These are phyloP conservation scores for Leptographium radiaticola DNA, from an alignment of 2,329 filamentous ascomycete genomes.

Conservation along the genomic window DNA sequence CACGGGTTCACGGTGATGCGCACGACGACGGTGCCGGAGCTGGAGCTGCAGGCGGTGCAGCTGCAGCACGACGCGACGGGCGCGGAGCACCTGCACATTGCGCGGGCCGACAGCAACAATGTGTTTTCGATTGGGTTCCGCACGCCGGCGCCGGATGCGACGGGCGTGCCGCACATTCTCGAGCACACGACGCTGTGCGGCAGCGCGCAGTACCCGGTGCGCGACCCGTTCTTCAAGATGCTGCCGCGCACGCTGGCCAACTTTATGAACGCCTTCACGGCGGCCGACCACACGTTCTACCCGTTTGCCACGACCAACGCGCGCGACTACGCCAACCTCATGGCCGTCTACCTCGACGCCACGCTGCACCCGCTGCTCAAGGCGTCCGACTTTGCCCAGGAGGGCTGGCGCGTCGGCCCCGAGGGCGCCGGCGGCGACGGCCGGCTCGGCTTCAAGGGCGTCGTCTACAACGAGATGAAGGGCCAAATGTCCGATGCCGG, in stretches of 20 bases:
- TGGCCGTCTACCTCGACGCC: constrained; percentile 93
- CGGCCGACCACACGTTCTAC: constrained; percentile 91
- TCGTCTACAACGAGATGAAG: constrained; percentile 99
- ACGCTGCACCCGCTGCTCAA: constrained; percentile 85
- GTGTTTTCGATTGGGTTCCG: constrained; percentile 99
- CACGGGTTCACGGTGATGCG: constrained; percentile 88
- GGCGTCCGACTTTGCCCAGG: constrained; percentile 83
- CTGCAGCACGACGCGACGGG: constrained; percentile 91
- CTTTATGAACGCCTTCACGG: constrained; percentile 99
- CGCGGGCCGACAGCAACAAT: constrained; percentile 94
- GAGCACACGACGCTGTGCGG: constrained; percentile 96
- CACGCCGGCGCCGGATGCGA: constrained; percentile 94
- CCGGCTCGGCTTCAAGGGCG: constrained; percentile 84
- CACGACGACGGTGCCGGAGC: constrained; percentile 83
- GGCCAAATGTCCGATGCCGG: constrained; percentile 96
- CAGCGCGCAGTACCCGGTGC: constrained; percentile 93
- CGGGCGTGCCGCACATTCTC: constrained; percentile 89
- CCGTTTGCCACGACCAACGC: constrained; percentile 94
- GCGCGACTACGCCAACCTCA: constrained; percentile 89
- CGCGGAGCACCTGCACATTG: constrained; percentile 91
- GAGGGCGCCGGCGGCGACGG: constrained; percentile 42
- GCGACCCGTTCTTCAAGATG: constrained; percentile 99
- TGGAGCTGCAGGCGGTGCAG: constrained; percentile 82
- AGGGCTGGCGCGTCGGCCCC: constrained; percentile 91
- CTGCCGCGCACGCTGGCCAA: constrained; percentile 94